Base-by-base conservation (phyloP, 345 rosid species). In the Pistacia integerrima region DNA sequence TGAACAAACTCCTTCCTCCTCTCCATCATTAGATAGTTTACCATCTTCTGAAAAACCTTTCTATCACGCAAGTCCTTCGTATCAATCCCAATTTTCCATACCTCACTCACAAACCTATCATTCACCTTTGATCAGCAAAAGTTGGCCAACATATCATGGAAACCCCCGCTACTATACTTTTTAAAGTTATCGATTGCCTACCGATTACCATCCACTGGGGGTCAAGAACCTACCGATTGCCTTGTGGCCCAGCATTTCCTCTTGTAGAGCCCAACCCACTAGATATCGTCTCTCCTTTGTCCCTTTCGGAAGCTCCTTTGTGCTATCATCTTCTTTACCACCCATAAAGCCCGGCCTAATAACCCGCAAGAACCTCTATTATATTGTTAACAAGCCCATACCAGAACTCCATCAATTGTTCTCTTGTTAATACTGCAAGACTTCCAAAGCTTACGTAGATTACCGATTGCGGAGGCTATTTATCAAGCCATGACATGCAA, bases 111-210 rank as follows among this genome's bases (percentile, higher is more conserved):
- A 54, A 80, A 81, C 79, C 94, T 82, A 11, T 93, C 85, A 49
- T 91, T 94, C 59, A 87, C 25, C 30, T 79, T 74, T 92, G 97
- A 25, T 92, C 97, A 55, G 84, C 88, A 28, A 79, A 80, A 49
- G 63, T 81, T 16, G 97, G 94, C 90, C 90, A 91, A 28, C 97
- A 88, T 35, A 91, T 81, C 97, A 92, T 91, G 0, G 97, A 97
- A 65, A 90, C 91, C 0, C 94, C 91, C 0, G 84, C 85, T 0
- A 74, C 80, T 1, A 89, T 68, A 76, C 93, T 88, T 76, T 94
- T 97, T 76, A 92, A 12, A 0, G 92, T 92, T 2, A 1, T 25
- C 25, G 25, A 25, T 25, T 25, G 25, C 25, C 25, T 25, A 25
- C 25, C 0, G 96, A 94, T 82, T 94, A 92, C 96, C 97, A 88